These are phyloP conservation scores for Phytophthora fragariaefolia DNA, from an alignment of 352 stramenopile genomes.

Conservation along the genomic window DNA sequence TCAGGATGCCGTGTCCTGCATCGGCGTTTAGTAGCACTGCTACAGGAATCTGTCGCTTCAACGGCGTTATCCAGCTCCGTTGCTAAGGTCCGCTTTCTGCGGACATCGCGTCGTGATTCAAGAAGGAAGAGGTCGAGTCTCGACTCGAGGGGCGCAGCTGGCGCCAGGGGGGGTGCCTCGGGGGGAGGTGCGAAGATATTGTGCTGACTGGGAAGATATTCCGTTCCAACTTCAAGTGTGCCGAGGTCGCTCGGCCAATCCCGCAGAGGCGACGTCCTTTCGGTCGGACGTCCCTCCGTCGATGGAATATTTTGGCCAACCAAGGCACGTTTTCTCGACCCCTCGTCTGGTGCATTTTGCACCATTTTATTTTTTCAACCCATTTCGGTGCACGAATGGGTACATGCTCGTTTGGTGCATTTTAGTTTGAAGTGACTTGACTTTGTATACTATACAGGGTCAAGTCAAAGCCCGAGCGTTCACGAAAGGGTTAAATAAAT, in stretches of 20 bases:
- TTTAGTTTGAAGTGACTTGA: background rate
- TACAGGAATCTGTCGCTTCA: too few species aligned
- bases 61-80: too few species aligned
- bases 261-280: background rate
- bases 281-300: too few species aligned
- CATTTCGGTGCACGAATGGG: background rate
- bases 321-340: background rate
- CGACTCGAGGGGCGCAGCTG: too few species aligned
- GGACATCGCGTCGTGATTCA: background rate
- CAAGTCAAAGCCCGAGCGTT: background rate
- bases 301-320: background rate
- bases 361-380: background rate
- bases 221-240: background rate
- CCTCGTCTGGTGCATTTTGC: background rate
- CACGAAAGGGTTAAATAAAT: conserved; percentile 1
- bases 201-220: background rate
- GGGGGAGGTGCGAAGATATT: background rate
- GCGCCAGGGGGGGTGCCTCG: too few species aligned
- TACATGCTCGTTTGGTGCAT: background rate
- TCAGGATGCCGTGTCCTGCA: too few species aligned
- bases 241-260: background rate
- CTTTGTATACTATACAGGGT: background rate
- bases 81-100: too few species aligned
- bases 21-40: too few species aligned
- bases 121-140: too few species aligned